Evolutionary conservation across 495 filamentous ascomycete genomes (phyloP).

Genomic region (Lasiosphaeria ovina): DNA sequence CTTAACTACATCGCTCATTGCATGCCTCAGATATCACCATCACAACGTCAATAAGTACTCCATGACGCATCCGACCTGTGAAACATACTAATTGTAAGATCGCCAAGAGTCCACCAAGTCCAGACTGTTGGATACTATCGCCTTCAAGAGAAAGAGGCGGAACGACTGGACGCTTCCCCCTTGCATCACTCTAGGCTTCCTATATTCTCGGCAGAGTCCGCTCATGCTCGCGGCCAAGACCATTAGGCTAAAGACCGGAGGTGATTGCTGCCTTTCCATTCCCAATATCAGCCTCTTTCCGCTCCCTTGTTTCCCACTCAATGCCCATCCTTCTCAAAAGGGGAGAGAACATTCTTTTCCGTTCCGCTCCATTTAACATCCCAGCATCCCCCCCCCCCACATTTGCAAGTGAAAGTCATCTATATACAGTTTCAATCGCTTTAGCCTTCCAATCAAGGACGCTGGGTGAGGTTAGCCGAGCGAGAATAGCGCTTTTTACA

Average conservation of each 20-base stretch:
- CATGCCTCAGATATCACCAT: no score
- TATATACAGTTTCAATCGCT: slow-evolving; percentile 20
- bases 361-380: slow-evolving; percentile 27
- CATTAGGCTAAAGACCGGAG: background rate
- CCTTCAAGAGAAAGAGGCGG: background rate
- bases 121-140: no score
- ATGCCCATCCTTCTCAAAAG: slow-evolving; percentile 21
- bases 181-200: background rate
- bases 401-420: slow-evolving; percentile 16
- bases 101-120: background rate
- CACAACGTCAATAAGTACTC: background rate
- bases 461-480: slow-evolving; percentile 10
- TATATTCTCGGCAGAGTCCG: slow-evolving; percentile 1
- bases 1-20: no score
- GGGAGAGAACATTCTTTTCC: slow-evolving; percentile 8
- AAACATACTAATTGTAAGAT: background rate
- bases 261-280: background rate
- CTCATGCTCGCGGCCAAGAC: background rate
- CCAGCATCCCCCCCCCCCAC: slow-evolving; percentile 16
- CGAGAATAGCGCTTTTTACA: slow-evolving; percentile 15
- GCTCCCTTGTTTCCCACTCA: slow-evolving; percentile 20
- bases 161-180: background rate
- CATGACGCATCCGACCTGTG: background rate
- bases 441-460: slow-evolving; percentile 32
- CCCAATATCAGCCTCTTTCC: slow-evolving; percentile 18